phyloP scores from a whole-genome alignment of 2,329 filamentous ascomycete genomes.

The Coniochaeta sp. region DNA sequence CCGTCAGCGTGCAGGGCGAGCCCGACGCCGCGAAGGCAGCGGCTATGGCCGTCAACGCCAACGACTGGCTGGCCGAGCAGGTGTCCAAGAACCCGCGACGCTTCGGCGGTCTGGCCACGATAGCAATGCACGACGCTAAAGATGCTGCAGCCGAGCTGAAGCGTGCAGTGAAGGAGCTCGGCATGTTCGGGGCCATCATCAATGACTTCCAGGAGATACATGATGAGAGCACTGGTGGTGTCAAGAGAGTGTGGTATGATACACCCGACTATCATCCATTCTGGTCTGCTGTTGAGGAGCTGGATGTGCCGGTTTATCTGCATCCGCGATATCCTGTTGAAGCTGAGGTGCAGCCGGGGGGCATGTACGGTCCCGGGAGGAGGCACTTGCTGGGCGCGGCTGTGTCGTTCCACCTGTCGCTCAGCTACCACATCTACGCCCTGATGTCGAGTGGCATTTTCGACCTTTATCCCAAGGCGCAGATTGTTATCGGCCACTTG shows the following conservation, averaged over 20 bases:
- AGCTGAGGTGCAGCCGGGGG: constrained; percentile 13
- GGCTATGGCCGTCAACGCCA: constrained; percentile 17
- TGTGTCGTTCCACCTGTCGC: constrained; percentile 31
- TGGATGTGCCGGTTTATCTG: constrained; percentile 26
- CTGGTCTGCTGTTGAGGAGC: constrained; percentile 21
- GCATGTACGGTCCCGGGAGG: constrained; percentile 19
- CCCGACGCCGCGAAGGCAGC: constrained; percentile 16
- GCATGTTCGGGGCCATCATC: constrained; percentile 24
- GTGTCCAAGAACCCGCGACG: constrained; percentile 16
- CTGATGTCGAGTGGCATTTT: constrained; percentile 34
- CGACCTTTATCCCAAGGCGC: constrained; percentile 30
- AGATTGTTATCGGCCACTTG: constrained; percentile 34
- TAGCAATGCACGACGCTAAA: constrained; percentile 24
- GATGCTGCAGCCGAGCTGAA: constrained; percentile 21
- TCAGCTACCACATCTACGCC: constrained; percentile 37
- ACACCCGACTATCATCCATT: constrained; percentile 20
- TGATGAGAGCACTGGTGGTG: constrained; percentile 9
- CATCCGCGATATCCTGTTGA: constrained; percentile 23
- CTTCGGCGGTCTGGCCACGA: constrained; percentile 22
- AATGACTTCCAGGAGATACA: constrained; percentile 23
- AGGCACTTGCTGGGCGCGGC: constrained; percentile 26
- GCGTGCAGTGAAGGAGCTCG: constrained; percentile 21
- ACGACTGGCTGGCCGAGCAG: constrained; percentile 24
- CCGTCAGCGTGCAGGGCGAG: constrained; percentile 23
- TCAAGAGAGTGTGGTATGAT: constrained; percentile 22